Evolutionary conservation across 805 yeast genomes (phyloP), one percentile per base, ranked within the genome.

Genomic region (Isabelozyma rhagii): DNA sequence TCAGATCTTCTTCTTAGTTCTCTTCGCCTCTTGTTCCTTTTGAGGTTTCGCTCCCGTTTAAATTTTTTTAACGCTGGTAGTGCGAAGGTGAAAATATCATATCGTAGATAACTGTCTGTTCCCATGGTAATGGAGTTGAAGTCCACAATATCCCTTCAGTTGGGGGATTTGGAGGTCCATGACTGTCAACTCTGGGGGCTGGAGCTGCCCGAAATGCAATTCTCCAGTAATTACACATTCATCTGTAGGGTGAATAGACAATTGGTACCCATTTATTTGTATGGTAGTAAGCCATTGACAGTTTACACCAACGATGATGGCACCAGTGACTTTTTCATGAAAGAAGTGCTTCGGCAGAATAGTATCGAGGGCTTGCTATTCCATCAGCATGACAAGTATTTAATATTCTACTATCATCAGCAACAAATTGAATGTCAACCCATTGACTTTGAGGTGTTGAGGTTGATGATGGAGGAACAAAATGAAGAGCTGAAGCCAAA

Each of bases 171-270:
- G 4, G 17, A 43, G 11, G 39, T 59, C 10, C 51, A 51, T 2
- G 69, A 59, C 51, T 48, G 66, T 18, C 68, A 66, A 41, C 44
- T 62, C 44, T 60, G 66, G 67, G 39, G 45, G 27, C 50, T 44
- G 17, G 43, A 43, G 18, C 41, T 39, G 21, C 17, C 4, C 11
- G 18, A 31, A 10, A 8, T 31, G n/a, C 36, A 31, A 6, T 10
- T 31, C 8, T 43, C 45, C 29, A 11, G 25, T 6, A 11, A 10
- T 31, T 11, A 27, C 11, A 13, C 10, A 3, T 9, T 13, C n/a
- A 51, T 49, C 29, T 46, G 47, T 13, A 40, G 46, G 11, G 42
- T 50, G n/a, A 31, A 31, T 8, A 5, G 36, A 13, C 46, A 42
- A 4, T 25, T 51, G 36, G 55, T 67, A 8, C 74, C 75, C 2